Conservation (phyloP, 2,329 filamentous ascomycete genomes). For the Chaetomium globosum region DNA sequence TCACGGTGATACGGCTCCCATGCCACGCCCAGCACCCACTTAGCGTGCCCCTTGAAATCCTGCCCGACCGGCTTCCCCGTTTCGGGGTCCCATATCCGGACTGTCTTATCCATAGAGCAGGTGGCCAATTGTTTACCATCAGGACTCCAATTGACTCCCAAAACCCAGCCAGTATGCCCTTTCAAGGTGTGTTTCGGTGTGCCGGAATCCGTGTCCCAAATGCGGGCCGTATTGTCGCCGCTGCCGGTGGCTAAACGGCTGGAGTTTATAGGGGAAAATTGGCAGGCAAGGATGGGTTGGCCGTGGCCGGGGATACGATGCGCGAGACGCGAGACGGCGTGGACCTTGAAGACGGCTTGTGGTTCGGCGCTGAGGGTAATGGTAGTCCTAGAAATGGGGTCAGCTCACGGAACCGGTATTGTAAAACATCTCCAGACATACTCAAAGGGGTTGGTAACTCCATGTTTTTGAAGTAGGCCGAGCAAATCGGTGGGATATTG, state of each 20-base stretch:
- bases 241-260: conserved; percentile 82
- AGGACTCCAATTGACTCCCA: conserved; percentile 84
- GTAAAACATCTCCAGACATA: conserved; percentile 41
- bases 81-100: conserved; percentile 85
- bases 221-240: conserved; percentile 85
- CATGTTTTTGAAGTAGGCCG: conserved; percentile 57
- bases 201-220: conserved; percentile 95
- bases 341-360: conserved; percentile 91
- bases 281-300: conserved; percentile 81
- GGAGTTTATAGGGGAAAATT: conserved; percentile 80
- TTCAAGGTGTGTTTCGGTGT: conserved; percentile 84
- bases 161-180: conserved; percentile 86
- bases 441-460: conserved; percentile 61
- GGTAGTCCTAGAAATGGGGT: conserved; percentile 30
- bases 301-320: conserved; percentile 89
- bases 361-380: conserved; percentile 65
- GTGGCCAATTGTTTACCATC: conserved; percentile 81
- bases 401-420: conserved; percentile 38
- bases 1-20: conserved; percentile 87
- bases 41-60: conserved; percentile 79
- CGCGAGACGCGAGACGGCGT: conserved; percentile 86
- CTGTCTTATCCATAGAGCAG: conserved; percentile 88
- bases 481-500: conserved; percentile 60
- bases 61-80: conserved; percentile 74
- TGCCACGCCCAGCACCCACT: conserved; percentile 83